Evolutionary conservation across 306 rosid genomes (phyloP).

Genomic region (Canavalia gladiata): DNA sequence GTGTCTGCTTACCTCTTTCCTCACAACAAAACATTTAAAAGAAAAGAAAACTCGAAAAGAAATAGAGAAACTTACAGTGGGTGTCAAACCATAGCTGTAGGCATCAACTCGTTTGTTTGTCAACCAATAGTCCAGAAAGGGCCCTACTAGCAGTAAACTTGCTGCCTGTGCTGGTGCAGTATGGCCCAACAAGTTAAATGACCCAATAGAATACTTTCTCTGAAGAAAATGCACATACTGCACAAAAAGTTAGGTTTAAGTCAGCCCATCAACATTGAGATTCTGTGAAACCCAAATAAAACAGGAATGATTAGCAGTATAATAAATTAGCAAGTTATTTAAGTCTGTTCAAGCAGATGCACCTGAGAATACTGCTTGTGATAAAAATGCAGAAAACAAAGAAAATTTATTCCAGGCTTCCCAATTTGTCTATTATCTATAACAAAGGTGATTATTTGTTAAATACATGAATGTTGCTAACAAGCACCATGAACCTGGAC

Average conservation of each 20-base stretch:
- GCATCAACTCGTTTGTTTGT: slow-evolving; percentile 75
- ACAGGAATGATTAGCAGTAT: not conserved
- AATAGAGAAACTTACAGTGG: slow-evolving; percentile 64
- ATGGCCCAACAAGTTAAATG: slow-evolving; percentile 85
- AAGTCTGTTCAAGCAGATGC: not conserved
- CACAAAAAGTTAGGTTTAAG: slow-evolving; percentile 44
- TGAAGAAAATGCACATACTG: slow-evolving; percentile 90
- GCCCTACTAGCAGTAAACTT: slow-evolving; percentile 71
- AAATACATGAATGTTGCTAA: slow-evolving; percentile 30
- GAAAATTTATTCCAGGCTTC: slow-evolving; percentile 23
- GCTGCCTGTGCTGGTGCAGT: slow-evolving; percentile 89
- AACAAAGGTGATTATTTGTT: slow-evolving; percentile 30
- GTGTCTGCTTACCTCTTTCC: slow-evolving; percentile 15
- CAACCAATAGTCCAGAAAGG: slow-evolving; percentile 81
- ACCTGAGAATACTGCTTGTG: not conserved
- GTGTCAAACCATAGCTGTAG: slow-evolving; percentile 59
- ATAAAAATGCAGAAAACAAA: slow-evolving; percentile 35
- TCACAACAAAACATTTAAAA: slow-evolving; percentile 2
- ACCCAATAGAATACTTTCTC: slow-evolving; percentile 82
- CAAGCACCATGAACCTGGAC: slow-evolving; percentile 40
- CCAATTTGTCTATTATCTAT: slow-evolving; percentile 26
- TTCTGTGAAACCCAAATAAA: slow-evolving; percentile 12
- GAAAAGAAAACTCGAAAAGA: slow-evolving; percentile 23
- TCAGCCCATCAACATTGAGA: slow-evolving; percentile 44
- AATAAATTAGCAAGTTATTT: slow-evolving; percentile 24